Evolutionary conservation across 441 rosid species (phyloP).

Genomic region (Adansonia grandidieri): DNA sequence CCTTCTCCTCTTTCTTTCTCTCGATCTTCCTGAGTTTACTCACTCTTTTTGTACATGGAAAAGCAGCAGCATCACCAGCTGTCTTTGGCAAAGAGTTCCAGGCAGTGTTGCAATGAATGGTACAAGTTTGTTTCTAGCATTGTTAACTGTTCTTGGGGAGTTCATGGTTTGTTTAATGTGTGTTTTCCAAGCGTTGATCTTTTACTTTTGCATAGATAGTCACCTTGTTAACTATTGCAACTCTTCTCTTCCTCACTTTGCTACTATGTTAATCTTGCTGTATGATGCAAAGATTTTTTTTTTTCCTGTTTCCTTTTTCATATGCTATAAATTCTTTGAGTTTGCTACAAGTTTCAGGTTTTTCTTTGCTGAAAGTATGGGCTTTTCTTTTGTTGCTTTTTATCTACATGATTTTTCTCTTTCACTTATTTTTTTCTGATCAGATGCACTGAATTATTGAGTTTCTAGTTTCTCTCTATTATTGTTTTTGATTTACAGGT

Average conservation of each 20-base stretch:
- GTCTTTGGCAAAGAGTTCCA: conserved; percentile 71
- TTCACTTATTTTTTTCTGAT: background rate
- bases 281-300: background rate
- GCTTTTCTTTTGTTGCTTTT: conserved; percentile 3
- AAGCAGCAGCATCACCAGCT: conserved; percentile 52
- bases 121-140: conserved; percentile 28
- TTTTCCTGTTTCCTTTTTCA: background rate
- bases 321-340: background rate
- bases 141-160: background rate
- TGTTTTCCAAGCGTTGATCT: background rate
- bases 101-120: conserved; percentile 94
- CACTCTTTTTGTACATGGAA: conserved; percentile 56
- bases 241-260: background rate
- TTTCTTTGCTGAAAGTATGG: background rate
- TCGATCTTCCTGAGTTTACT: conserved; percentile 21
- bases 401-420: background rate
- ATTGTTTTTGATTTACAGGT: background rate
- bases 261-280: conserved; percentile 19
- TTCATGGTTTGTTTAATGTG: conserved; percentile 11
- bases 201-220: conserved; percentile 10
- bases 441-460: background rate
- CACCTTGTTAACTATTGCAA: conserved; percentile 16
- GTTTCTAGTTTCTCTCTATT: background rate
- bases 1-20: background rate
- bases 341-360: conserved; percentile 15